Conservation (phyloP, 2,329 filamentous ascomycete genomes). For the Endoconidiophora laricicola region DNA sequence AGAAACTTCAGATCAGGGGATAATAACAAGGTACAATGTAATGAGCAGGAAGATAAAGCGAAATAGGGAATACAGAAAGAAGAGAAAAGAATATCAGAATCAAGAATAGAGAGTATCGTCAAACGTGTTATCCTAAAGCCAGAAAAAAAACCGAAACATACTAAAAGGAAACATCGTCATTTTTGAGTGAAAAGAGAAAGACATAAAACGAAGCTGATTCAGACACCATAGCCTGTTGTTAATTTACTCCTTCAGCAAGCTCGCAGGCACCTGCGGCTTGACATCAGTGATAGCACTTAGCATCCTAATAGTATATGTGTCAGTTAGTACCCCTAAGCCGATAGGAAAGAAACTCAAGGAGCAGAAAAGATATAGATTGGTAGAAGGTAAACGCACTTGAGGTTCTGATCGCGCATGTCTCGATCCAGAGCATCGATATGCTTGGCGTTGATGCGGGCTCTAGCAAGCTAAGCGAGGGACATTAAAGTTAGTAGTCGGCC, state of each 20-base stretch:
- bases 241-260: slow-evolving; percentile 3
- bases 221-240: too few species aligned
- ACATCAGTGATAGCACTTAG: slow-evolving; percentile 10
- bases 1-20: too few species aligned
- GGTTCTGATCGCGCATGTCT: slow-evolving; percentile 39
- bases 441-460: slow-evolving; percentile 25
- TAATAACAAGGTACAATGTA: too few species aligned
- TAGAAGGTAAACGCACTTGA: slow-evolving; percentile 22
- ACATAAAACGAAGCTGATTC: too few species aligned
- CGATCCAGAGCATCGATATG: slow-evolving; percentile 37
- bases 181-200: too few species aligned
- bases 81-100: background rate
- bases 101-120: background rate
- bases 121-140: too few species aligned
- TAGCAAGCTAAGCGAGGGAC: slow-evolving; percentile 14
- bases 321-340: slow-evolving; percentile 17
- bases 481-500: too few species aligned
- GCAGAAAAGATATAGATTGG: slow-evolving; percentile 14
- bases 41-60: background rate
- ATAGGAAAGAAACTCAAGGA: slow-evolving; percentile 8
- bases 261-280: slow-evolving; percentile 9
- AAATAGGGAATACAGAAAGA: background rate
- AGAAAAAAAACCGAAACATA: too few species aligned
- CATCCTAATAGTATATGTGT: slow-evolving; percentile 12
- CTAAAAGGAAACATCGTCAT: too few species aligned